Percentiles rank a stretch among this genome's conserved stretches.
These are phyloP conservation scores for Solanum chacoense DNA, from an alignment of 305 asterid genomes.

Conservation along the genomic window DNA sequence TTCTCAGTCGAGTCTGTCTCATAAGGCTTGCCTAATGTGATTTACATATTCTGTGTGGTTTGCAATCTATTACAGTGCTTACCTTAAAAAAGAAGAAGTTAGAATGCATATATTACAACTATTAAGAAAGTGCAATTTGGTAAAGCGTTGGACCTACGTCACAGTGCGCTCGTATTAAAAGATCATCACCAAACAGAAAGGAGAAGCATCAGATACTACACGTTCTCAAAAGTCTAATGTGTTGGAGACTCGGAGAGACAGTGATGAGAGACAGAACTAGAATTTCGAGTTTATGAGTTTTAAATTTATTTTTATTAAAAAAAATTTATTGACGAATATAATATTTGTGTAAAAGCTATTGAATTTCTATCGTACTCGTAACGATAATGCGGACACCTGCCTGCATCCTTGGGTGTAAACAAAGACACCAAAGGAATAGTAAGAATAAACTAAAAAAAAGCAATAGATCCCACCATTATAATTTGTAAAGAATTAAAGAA, in stretches of 20 bases:
- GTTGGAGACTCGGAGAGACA: too few relatives aligned
- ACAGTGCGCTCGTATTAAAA: not conserved
- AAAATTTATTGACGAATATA: accelerated
- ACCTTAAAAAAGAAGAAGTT: too few relatives aligned
- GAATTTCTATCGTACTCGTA: not conserved
- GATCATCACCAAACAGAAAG: not conserved
- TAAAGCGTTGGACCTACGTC: not conserved
- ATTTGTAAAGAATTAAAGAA: not conserved
- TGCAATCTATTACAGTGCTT: not conserved
- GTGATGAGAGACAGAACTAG: not conserved
- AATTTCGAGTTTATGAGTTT: not conserved
- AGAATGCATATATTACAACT: not conserved
- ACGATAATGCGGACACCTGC: not conserved
- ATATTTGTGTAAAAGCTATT: not conserved
- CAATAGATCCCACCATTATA: not conserved
- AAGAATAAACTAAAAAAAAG: not conserved
- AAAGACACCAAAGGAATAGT: not conserved
- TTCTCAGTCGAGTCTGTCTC: too few relatives aligned
- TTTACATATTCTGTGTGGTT: too few relatives aligned
- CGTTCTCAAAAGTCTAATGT: not conserved
- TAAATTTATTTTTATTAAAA: not conserved
- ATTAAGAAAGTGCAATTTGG: not conserved
- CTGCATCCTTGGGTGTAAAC: not conserved
- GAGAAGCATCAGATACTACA: not conserved
- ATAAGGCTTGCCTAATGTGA: not conserved